Base-by-base conservation (phyloP, 306 rosid species). In the Hylodesmum podocarpum region DNA sequence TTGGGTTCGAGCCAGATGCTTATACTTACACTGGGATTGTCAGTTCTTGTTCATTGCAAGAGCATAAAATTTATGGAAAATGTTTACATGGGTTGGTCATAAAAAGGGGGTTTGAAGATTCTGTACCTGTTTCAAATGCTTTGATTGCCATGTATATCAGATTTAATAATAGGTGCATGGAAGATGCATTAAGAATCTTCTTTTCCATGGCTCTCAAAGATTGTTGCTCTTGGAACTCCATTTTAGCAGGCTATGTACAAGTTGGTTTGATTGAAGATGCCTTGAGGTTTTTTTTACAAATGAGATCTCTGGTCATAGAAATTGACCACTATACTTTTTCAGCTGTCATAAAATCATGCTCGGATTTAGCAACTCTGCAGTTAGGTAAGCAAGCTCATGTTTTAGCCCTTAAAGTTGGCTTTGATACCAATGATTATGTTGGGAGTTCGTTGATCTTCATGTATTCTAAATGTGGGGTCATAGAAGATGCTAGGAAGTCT, bases 381-480 rank as follows among this genome's bases (percentile, higher is more conserved):
- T 73, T 94, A 80, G 97, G 98, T 31, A 88, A 85, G 65, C 93
- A 91, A 70, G 68, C 84, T 85, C 98, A 94, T 80, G 87, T 66
- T 25, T 79, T 90, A 81, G 78, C 89, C 16, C 77, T 79, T 47
- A 87, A 84, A 80, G 82, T 72, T 3, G 94, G 97, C 46, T 77
- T 90, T 5, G 83, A 83, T 28, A 69, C 86, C 78, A 88, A 91
- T 66, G 87, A 84, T 15, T 90, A 83, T 57, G 96, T 94, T 14
- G 84, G 86, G 15, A 91, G 97, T 31, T 86, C 98, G n/a, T 84
- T 94, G 80, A 90, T 91, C 63, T 86, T 86, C 89, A 86, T 94
- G 97, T 91, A 94, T 80, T 87, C 98, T 53, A 91, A 90, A 82
- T 94, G 97, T 64, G 97, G 98, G 68, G 82, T 94, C 74, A 83